Base-by-base conservation (phyloP, 1,139 yeast genomes). In the Diutina mesorugosa region DNA sequence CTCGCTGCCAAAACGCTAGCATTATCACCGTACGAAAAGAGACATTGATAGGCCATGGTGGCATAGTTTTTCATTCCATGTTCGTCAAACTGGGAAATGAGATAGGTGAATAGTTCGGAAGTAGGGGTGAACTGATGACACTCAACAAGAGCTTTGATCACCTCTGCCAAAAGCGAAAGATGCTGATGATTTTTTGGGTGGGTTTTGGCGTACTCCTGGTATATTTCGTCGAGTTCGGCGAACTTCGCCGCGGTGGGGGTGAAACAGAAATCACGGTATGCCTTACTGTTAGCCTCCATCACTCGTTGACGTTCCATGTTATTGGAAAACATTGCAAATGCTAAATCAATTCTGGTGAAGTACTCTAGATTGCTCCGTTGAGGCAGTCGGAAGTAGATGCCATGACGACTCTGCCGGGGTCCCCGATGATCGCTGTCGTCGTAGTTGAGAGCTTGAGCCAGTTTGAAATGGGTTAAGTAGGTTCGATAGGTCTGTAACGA, bases 211-310 rank as follows among this genome's bases (percentile, higher is more conserved):
- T 52, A 41, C 8, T 10, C 41, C 30, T 45, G 47, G n/a, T 41
- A 45, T 12, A 29, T 45, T 45, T 52, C 55, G 14, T 21, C 16
- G n/a, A 52, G 16, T 18, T 26, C 29, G 16, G 26, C 63, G 35
- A 73, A 63, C 29, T 61, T 60, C 72, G 74, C 47, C 59, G 56
- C 32, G 59, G 52, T 2, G 59, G 56, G 28, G 59, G 57, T 6
- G 54, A 28, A n/a, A 62, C 59, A n/a, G 45, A 10, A 6, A 56
- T 45, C 21, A 5, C 29, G 28, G 16, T 32, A 50, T 3, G 10
- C 29, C 6, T n/a, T 21, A 29, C 32, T 38, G 8, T 38, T 18
- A 12, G n/a, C 51, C n/a, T 8, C n/a, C 53, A 50, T 50, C 45
- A 50, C 18, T n/a, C 32, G 18, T 9, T 50, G 29, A 16, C 53